A percentile compares a stretch with the other conserved stretches of the same genome.
Conservation (phyloP, 257 asterid genomes). For the Solanum sejunctum region DNA sequence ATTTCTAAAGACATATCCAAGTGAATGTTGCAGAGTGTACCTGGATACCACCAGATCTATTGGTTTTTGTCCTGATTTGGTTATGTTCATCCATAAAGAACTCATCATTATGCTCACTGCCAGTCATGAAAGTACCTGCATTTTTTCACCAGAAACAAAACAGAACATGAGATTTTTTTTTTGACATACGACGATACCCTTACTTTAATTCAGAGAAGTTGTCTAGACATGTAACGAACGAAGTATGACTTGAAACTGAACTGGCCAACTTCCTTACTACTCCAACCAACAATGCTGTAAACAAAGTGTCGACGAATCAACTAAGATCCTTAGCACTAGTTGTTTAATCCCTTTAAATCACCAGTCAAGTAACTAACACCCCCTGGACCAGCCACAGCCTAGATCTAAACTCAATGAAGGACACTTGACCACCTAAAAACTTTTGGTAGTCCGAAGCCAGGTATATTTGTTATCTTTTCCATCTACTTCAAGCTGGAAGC, state of each 20-base stretch:
- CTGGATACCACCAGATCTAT: slow-evolving; percentile 95
- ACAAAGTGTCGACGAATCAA: neutral
- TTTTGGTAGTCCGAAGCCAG: neutral
- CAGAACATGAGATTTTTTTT: neutral
- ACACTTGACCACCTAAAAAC: neutral
- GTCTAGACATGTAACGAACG: neutral
- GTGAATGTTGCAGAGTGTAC: slow-evolving; percentile 11
- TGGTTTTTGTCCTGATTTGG: slow-evolving; percentile 71
- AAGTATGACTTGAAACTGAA: neutral
- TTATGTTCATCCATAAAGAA: slow-evolving; percentile 72
- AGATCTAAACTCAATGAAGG: neutral
- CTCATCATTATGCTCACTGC: slow-evolving; percentile 92
- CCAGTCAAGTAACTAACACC: neutral
- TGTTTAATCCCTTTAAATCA: neutral
- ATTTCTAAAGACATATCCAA: neutral
- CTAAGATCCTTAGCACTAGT: neutral
- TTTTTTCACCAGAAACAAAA: neutral
- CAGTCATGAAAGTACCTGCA: slow-evolving; percentile 81
- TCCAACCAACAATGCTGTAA: neutral
- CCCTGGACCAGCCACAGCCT: neutral
- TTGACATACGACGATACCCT: neutral
- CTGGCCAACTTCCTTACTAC: neutral
- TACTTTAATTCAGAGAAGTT: neutral
- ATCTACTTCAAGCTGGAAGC: neutral
- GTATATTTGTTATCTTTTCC: neutral